Evolutionary conservation across 2,329 filamentous ascomycete genomes (phyloP), one percentile per base, ranked within the genome.

Genomic region (Furcasterigmium sp.): DNA sequence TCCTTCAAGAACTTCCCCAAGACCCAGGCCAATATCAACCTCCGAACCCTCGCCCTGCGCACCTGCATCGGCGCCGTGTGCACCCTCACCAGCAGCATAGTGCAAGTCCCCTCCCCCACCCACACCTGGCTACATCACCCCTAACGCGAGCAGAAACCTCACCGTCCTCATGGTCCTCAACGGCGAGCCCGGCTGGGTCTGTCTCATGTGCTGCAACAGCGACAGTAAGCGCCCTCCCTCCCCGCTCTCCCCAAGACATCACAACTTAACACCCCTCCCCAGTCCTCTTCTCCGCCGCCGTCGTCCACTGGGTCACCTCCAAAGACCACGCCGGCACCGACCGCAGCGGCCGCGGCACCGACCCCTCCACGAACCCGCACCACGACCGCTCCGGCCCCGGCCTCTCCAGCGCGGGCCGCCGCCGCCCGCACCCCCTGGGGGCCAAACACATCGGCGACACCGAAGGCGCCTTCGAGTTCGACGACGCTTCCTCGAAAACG

Each of bases 151-250:
- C 42, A 80, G 76, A 4, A 84, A 84, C 53, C 59, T 84, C 3
- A 71, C 73, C 3, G 69, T 83, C 0, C 60, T 84, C 1, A 74
- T 80, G 66, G 68, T 68, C 2, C 67, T 84, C 2, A 60, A 77
- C 19, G 80, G 80, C 11, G 80, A 84, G 54, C 78, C 75, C 3
- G 80, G 75, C 3, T 84, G 80, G 79, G 70, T 84, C 3, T 84
- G 79, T 50, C 67, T 84, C 4, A 78, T 82, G 64, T 79, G 77
- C 53, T 85, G 80, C 54, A 84, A 83, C 53, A 69, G 71, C 48
- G 80, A 84, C 54, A 73, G 78, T 80, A 58, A 53, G 69, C 61
- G 20, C 34, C 21, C 34, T 18, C 17, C 8, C 17, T 39, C 37
- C 37, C 15, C n/a, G 19, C 14, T 19, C 28, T 26, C 20, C 20